Conservation (phyloP, 1,284 basidiomycete genomes). For the Sporisorium reilianum region DNA sequence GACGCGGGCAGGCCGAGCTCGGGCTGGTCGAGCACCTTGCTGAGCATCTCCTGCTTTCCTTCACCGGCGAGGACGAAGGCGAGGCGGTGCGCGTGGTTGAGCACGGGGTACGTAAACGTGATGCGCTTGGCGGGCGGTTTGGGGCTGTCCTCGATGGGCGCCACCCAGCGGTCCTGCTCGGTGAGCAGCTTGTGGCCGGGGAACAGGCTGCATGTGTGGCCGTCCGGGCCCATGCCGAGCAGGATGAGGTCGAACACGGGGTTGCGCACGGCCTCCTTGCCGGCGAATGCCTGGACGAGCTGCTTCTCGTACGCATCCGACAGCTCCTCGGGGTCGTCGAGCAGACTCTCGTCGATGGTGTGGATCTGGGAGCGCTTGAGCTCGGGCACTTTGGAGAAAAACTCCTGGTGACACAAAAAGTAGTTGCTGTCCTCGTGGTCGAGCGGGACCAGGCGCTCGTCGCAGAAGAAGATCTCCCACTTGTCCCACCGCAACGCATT, state of each 20-base stretch:
- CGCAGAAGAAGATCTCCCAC: conserved; percentile 98
- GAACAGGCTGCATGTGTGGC: conserved; percentile 96
- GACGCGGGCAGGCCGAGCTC: conserved; percentile 85
- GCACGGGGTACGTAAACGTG: conserved; percentile 69
- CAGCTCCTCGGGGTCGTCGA: conserved; percentile 81
- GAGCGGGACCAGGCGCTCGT: conserved; percentile 94
- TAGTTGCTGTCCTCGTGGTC: conserved; percentile 94
- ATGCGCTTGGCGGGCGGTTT: conserved; percentile 92
- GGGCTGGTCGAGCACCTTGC: conserved; percentile 82
- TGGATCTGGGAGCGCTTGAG: conserved; percentile 81
- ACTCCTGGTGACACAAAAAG: conserved; percentile 78
- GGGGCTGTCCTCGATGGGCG: conserved; percentile 89
- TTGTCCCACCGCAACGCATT: conserved; percentile 88
- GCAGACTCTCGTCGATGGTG: conserved; percentile 79
- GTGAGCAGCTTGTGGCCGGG: conserved; percentile 85
- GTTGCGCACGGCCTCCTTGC: conserved; percentile 66
- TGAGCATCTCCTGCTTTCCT: conserved; percentile 84
- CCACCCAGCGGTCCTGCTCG: conserved; percentile 93
- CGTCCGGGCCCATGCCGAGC: conserved; percentile 75
- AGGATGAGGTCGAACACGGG: conserved; percentile 69
- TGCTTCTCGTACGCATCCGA: conserved; percentile 92
- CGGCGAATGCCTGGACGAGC: conserved; percentile 82
- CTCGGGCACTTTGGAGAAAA: conserved; percentile 88
- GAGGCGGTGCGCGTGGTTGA: conserved; percentile 76
- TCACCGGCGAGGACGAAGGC: conserved; percentile 89